phyloP scores from a whole-genome alignment of 495 filamentous ascomycete genomes.

The Haplographium delicatum region DNA sequence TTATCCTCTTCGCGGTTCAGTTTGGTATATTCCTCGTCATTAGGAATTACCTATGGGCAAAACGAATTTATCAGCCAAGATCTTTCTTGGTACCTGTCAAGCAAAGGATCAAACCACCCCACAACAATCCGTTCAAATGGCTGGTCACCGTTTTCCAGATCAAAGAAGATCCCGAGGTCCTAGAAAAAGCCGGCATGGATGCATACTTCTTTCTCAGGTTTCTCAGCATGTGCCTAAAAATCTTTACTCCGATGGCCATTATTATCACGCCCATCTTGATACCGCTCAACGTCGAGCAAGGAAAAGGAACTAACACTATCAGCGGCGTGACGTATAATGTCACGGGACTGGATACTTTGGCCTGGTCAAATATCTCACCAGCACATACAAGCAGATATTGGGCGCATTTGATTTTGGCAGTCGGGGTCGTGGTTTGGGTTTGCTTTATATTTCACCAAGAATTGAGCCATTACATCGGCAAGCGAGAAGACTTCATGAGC shows the following conservation, averaged over 20 bases:
- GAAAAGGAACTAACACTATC: constrained; percentile 38
- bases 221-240: constrained; percentile 44
- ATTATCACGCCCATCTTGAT: constrained; percentile 65
- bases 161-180: constrained; percentile 11
- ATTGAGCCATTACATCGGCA: constrained; percentile 14
- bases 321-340: constrained; percentile 31
- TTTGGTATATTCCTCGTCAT: constrained; percentile 10
- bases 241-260: constrained; percentile 59
- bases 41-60: constrained; percentile 14
- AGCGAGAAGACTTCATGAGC: constrained; percentile 2
- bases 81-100: constrained; percentile 15
- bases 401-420: constrained; percentile 65
- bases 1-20: constrained; percentile 12
- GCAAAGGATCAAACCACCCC: constrained; percentile 12
- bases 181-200: constrained; percentile 15
- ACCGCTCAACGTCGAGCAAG: constrained; percentile 56
- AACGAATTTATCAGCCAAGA: constrained; percentile 16
- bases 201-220: constrained; percentile 15
- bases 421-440: constrained; percentile 56
- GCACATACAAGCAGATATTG: constrained; percentile 57
- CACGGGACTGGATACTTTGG: constrained; percentile 52
- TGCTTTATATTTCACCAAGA: constrained; percentile 69
- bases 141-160: constrained; percentile 15
- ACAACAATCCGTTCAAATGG: constrained; percentile 15
- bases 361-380: constrained; percentile 61